Conservation (phyloP, 2,329 filamentous ascomycete genomes). For the Raffaelea albimanens region DNA sequence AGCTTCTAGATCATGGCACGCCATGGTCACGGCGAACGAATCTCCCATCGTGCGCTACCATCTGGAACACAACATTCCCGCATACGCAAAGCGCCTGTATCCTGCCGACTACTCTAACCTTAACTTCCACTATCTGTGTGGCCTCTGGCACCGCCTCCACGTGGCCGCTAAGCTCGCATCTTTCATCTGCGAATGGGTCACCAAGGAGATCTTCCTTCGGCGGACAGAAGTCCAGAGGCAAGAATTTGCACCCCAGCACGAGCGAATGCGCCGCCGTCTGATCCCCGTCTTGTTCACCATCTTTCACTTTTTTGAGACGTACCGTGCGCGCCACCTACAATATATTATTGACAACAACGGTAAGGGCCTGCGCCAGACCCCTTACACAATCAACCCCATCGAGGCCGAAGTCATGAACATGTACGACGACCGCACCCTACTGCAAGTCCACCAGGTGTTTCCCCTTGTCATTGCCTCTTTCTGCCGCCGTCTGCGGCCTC, state of each 20-base stretch:
- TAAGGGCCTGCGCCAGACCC: constrained; percentile 38
- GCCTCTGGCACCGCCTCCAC: constrained; percentile 56
- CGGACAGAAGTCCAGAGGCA: constrained; percentile 43
- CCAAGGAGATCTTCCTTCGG: constrained; percentile 54
- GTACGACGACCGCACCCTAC: constrained; percentile 54
- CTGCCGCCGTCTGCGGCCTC: constrained; percentile 50
- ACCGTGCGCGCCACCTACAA: constrained; percentile 48
- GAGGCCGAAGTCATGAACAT: constrained; percentile 52
- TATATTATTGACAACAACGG: constrained; percentile 43
- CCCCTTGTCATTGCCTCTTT: constrained; percentile 56
- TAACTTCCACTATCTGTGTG: constrained; percentile 52
- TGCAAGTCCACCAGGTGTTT: constrained; percentile 56
- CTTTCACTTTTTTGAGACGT: constrained; percentile 60
- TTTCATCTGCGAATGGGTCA: constrained; percentile 55
- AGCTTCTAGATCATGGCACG: constrained; percentile 50
- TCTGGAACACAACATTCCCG: constrained; percentile 48
- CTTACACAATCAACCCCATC: constrained; percentile 54
- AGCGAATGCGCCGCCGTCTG: constrained; percentile 54
- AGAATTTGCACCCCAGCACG: constrained; percentile 51
- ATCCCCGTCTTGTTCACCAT: constrained; percentile 56
- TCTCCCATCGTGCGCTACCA: constrained; percentile 52
- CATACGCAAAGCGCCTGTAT: constrained; percentile 51
- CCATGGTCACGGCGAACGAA: constrained; percentile 51
- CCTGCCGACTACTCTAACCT: constrained; percentile 39
- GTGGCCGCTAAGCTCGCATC: constrained; percentile 53